A percentile compares a stretch with the other conserved stretches of the same genome.
Conservation (phyloP, 331 rosid genomes). For the Stylosanthes scabra region DNA sequence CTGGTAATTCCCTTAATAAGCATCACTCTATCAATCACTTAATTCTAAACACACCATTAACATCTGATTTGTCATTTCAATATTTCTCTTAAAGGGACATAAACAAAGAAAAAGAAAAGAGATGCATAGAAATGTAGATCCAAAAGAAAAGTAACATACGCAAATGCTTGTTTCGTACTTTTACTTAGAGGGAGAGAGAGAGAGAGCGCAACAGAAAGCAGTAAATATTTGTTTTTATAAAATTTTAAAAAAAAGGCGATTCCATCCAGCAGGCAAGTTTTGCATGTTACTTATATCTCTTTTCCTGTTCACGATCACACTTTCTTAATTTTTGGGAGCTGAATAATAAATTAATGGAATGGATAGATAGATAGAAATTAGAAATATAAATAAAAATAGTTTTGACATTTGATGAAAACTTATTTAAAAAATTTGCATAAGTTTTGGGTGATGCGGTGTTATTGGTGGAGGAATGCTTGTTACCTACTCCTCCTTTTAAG, state of each 20-base stretch:
- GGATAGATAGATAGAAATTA: background rate
- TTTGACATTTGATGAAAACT: conserved; percentile 16
- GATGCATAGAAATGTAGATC: background rate
- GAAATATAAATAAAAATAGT: background rate
- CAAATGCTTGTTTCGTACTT: background rate
- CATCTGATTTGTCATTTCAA: background rate
- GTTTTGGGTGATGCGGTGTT: conserved; percentile 60
- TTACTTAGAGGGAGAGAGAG: background rate
- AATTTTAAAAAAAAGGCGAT: conserved; percentile 7
- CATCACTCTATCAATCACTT: background rate
- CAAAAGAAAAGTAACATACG: background rate
- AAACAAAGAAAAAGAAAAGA: no score
- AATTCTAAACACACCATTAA: background rate
- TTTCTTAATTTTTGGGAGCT: conserved; percentile 36
- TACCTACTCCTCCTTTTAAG: conserved; percentile 87
- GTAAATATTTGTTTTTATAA: conserved; percentile 19
- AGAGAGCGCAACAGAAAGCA: conserved; percentile 25
- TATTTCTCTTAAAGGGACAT: no score
- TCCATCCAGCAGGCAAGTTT: conserved; percentile 44
- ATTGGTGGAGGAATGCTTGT: conserved; percentile 79
- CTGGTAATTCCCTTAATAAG: background rate
- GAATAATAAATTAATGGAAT: conserved; percentile 20
- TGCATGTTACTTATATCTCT: conserved; percentile 60
- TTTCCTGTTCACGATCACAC: conserved; percentile 51
- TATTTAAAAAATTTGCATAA: background rate